phyloP scores from a whole-genome alignment of 441 rosid species.

The Euphorbia neoarborescens region DNA sequence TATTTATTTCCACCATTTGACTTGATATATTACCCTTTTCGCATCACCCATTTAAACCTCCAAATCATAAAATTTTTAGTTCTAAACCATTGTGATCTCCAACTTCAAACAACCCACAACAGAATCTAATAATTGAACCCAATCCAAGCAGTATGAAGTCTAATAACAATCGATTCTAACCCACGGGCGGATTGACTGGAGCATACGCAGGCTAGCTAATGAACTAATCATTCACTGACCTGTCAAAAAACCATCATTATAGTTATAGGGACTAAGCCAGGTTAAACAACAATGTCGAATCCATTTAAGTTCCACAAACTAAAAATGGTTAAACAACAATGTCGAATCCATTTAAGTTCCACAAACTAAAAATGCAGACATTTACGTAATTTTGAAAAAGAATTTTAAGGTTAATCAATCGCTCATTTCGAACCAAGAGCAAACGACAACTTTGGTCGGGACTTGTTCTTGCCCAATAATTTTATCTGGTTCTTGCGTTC shows the following conservation, averaged over 20 bases:
- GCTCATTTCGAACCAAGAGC: conserved; percentile 76
- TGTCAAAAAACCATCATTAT: neutral
- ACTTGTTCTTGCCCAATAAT: conserved; percentile 84
- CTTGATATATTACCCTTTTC: no score
- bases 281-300: neutral
- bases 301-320: conserved; percentile 4
- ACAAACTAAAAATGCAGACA: conserved; percentile 6
- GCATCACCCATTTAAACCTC: no score
- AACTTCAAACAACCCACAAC: no score
- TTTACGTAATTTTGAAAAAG: neutral
- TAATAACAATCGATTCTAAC: neutral
- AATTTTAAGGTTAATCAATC: neutral
- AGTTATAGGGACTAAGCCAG: neutral
- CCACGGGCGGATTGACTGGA: neutral
- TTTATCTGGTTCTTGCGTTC: conserved; percentile 80
- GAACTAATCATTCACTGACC: neutral
- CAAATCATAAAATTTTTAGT: no score
- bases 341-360: neutral
- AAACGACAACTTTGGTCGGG: conserved; percentile 80
- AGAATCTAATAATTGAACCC: no score
- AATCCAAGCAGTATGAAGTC: no score
- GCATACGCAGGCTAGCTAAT: neutral
- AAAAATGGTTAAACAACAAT: neutral
- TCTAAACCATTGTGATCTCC: no score
- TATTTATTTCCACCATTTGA: no score